Conservation (phyloP, 129 eudicot genomes). For the Arctium minus region DNA sequence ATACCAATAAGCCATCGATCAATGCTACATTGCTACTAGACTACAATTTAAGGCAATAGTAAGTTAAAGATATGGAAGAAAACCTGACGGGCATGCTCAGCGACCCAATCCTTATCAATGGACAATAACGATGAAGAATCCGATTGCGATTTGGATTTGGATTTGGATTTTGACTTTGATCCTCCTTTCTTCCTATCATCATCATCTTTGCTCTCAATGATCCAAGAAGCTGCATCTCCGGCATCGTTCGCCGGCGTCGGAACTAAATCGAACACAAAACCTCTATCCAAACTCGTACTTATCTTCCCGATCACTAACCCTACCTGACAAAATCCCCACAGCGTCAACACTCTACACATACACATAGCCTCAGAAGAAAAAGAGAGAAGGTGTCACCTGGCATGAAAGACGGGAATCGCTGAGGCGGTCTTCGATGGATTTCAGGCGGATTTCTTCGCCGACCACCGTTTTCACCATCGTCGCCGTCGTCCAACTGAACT, state of each 20-base stretch:
- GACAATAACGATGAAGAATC: slow-evolving; percentile 42
- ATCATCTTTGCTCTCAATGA: slow-evolving; percentile 35
- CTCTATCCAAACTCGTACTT: slow-evolving; percentile 49
- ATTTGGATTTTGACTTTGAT: slow-evolving; percentile 20
- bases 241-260: slow-evolving; percentile 77
- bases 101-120: slow-evolving; percentile 81
- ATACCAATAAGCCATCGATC: neutral
- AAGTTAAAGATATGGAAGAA: neutral
- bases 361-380: neutral
- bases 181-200: slow-evolving; percentile 43
- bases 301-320: slow-evolving; percentile 84
- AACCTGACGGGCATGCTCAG: slow-evolving; percentile 96
- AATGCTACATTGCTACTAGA: neutral
- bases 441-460: slow-evolving; percentile 76
- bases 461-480: slow-evolving; percentile 69
- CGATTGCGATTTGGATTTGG: slow-evolving; percentile 45
- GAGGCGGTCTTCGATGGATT: slow-evolving; percentile 69
- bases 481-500: neutral
- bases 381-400: slow-evolving; percentile 34
- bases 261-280: slow-evolving; percentile 65
- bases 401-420: slow-evolving; percentile 42
- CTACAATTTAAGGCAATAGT: neutral
- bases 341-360: neutral
- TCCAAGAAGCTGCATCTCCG: slow-evolving; percentile 61
- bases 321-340: slow-evolving; percentile 33